Evolutionary conservation across 306 rosid species (phyloP).

Genomic region (barrel medic (Medicago truncatula)): MtrunA17r5.0-ANR NC_053046.1:3225001-3225500

Average conservation of each 20-base stretch:
- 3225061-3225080: background rate
- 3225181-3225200: background rate
- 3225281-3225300: constrained; percentile 6
- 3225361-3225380: background rate
- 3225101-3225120: constrained; percentile 42
- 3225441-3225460: constrained; percentile 43
- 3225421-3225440: constrained; percentile 7
- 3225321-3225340: background rate
- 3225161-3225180: constrained; percentile 30
- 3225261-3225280: constrained; percentile 24
- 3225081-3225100: constrained; percentile 71
- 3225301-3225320: background rate
- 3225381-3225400: background rate
- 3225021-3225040: constrained; percentile 52
- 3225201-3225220: constrained; percentile 19
- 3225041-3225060: constrained; percentile 40
- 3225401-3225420: background rate
- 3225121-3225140: constrained; percentile 41
- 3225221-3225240: constrained; percentile 15
- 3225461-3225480: background rate
- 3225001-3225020: constrained; percentile 61
- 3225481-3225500: background rate
- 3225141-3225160: constrained; percentile 61
- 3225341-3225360: background rate
- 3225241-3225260: constrained; percentile 32